These are phyloP conservation scores for Penicillium bovifimosum DNA, from an alignment of 495 filamentous ascomycete species.

Conservation along the genomic window DNA sequence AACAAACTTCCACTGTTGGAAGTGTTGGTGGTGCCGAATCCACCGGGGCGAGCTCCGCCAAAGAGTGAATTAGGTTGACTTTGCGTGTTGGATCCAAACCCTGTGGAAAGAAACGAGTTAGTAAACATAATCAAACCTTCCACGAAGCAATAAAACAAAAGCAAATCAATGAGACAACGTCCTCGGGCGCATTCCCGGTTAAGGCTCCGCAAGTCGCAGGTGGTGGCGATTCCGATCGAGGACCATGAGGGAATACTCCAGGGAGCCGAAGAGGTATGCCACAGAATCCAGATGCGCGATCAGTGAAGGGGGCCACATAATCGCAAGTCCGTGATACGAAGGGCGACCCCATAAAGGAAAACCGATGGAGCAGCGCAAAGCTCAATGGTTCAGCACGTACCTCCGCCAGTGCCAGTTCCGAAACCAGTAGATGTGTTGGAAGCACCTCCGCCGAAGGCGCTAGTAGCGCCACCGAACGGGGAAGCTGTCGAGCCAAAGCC, in stretches of 20 bases:
- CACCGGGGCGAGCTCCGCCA: conserved; percentile 32
- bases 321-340: background rate
- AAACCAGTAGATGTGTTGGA: conserved; percentile 47
- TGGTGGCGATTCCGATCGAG: background rate
- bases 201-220: conserved; percentile 2
- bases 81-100: conserved; percentile 35
- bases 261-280: background rate
- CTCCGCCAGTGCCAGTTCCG: conserved; percentile 51
- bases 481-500: conserved; percentile 51
- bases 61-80: conserved; percentile 36
- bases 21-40: conserved; percentile 45
- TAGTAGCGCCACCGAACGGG: conserved; percentile 1
- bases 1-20: conserved; percentile 45
- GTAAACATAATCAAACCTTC: conserved; percentile 2
- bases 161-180: conserved; percentile 12
- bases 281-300: background rate
- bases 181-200: conserved; percentile 15
- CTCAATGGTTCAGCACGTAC: conserved; percentile 41
- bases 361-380: conserved; percentile 27
- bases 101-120: conserved; percentile 23
- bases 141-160: conserved; percentile 13
- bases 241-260: background rate
- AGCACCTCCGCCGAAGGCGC: conserved; percentile 33
- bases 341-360: background rate
- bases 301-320: background rate